Percentiles rank a stretch among this genome's conserved stretches.
Evolutionary conservation across 2,329 filamentous ascomycete species (phyloP).

Genomic region (Drechslerella dactyloides): DNA sequence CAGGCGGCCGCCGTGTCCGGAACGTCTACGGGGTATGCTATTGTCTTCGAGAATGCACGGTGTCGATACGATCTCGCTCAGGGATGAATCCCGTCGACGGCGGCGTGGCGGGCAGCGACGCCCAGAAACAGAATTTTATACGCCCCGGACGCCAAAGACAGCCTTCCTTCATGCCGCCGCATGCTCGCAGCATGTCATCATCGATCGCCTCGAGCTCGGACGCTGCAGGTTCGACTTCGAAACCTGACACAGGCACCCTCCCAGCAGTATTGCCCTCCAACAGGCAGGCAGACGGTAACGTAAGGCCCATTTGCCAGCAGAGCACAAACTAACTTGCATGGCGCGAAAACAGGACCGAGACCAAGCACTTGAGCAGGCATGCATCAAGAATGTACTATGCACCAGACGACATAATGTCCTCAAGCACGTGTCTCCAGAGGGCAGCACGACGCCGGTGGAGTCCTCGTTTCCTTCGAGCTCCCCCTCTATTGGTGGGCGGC

Average conservation of each 20-base stretch:
- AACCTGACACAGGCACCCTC: constrained; percentile 1
- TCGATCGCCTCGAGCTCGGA: constrained; percentile 7
- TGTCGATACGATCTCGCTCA: not conserved
- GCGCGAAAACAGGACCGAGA: not conserved
- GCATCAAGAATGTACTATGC: not conserved
- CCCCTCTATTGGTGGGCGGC: not conserved
- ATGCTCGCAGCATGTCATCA: constrained; percentile 3
- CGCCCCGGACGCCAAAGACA: not conserved
- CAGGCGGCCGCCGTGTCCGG: no score
- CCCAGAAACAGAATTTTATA: not conserved
- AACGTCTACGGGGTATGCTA: not conserved
- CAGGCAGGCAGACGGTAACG: not conserved
- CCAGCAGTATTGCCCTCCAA: not conserved
- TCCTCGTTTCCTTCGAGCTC: not conserved
- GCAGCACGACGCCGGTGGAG: not conserved
- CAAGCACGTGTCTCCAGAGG: not conserved
- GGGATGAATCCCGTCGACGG: no score
- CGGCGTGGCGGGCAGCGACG: not conserved
- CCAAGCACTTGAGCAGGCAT: not conserved
- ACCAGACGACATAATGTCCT: not conserved
- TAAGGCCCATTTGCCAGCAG: not conserved
- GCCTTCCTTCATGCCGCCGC: not conserved
- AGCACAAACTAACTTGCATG: not conserved
- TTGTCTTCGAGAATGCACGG: not conserved
- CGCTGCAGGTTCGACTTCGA: constrained; percentile 6